A percentile compares a stretch with the other conserved stretches of the same genome.
Evolutionary conservation across 768 basidiomycete species (phyloP).

Genomic region (Lactarius pseudohatsudake): DNA sequence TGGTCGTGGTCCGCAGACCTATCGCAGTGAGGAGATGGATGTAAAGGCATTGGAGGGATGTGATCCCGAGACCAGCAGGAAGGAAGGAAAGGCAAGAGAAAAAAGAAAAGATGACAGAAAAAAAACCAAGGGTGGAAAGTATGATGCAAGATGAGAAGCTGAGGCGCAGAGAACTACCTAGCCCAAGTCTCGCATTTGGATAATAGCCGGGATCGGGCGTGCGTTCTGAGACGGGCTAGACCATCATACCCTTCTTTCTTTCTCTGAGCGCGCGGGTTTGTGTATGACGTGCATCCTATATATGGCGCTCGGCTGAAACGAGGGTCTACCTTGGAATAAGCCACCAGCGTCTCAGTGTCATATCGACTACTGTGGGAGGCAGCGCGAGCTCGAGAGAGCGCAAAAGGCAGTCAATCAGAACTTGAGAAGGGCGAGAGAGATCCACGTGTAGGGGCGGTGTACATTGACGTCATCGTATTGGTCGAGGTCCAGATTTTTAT

Average conservation of each 20-base stretch:
- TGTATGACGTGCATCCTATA: neutral
- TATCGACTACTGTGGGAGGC: neutral
- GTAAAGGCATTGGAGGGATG: neutral
- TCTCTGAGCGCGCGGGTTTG: neutral
- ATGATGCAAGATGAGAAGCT: neutral
- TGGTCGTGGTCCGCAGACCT: neutral
- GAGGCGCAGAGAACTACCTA: neutral
- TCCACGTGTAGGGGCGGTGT: neutral
- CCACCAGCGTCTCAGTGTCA: neutral
- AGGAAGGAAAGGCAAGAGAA: neutral
- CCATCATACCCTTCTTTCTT: neutral
- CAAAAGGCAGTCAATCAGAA: neutral
- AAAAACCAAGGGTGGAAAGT: neutral
- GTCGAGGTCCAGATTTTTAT: neutral
- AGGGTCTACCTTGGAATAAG: neutral
- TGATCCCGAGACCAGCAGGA: slow-evolving; percentile 14
- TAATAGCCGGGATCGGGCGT: slow-evolving; percentile 4
- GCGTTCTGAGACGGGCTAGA: slow-evolving; percentile 5
- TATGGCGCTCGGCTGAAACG: neutral
- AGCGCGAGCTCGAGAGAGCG: neutral
- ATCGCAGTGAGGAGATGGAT: neutral
- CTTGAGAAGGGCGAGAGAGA: neutral
- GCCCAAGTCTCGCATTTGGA: slow-evolving; percentile 12
- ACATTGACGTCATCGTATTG: neutral
- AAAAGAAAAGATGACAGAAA: neutral